Evolutionary conservation across 169 alveolate species (phyloP).

Genomic region (Ichthyophthirius multifiliis): DNA sequence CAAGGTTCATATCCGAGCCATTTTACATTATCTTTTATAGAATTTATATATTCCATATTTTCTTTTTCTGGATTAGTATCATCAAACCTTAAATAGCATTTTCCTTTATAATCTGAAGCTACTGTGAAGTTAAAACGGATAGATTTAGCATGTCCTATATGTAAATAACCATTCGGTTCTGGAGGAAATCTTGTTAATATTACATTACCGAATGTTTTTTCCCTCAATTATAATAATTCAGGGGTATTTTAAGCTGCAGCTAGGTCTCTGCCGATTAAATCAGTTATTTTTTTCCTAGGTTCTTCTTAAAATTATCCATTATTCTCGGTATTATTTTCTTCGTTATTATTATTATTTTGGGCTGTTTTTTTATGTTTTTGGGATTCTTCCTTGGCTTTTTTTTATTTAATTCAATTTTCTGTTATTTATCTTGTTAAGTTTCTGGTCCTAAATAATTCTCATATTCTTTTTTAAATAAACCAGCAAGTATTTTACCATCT

Average conservation of each 20-base stretch:
- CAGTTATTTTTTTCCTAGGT: constrained; percentile 51
- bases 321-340: too few relatives aligned
- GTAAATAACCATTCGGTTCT: constrained; percentile 99
- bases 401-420: constrained; percentile 45
- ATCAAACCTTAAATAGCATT: constrained; percentile 96
- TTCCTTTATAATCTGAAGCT: constrained; percentile 91
- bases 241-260: constrained; percentile 69
- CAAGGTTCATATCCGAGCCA: constrained; percentile 98
- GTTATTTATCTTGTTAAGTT: constrained; percentile 62
- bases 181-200: constrained; percentile 99
- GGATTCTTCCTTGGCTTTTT: constrained; percentile 46
- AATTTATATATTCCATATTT: constrained; percentile 93
- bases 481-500: constrained; percentile 19
- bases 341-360: neutral
- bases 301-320: constrained; percentile 35
- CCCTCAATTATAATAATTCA: constrained; percentile 70
- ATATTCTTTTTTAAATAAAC: constrained; percentile 57
- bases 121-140: constrained; percentile 96
- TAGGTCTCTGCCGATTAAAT: constrained; percentile 84
- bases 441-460: constrained; percentile 71
- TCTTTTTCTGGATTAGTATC: constrained; percentile 99
- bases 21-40: constrained; percentile 88
- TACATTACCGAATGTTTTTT: constrained; percentile 74
- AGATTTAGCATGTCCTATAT: constrained; percentile 99
- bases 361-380: constrained; percentile 52